Conservation (phyloP, 345 rosid species). For the Melaleuca alternifolia region DNA sequence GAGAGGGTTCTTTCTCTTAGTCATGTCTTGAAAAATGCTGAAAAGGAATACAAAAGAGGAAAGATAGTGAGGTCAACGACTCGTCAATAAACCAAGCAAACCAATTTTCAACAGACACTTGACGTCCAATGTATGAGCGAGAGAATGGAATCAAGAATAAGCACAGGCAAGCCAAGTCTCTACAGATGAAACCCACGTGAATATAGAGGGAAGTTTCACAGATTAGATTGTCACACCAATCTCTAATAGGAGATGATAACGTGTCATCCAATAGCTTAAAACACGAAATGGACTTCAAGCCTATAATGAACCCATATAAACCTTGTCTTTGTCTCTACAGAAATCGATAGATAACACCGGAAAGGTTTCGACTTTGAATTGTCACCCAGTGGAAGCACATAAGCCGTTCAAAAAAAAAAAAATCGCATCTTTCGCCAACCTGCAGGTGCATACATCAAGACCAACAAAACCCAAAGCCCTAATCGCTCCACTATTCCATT, state of each 20-base stretch:
- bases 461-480: not conserved
- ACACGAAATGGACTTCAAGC: not conserved
- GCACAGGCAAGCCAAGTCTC: not conserved
- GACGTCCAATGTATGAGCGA: not conserved
- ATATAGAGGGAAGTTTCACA: not conserved
- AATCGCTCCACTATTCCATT: not conserved
- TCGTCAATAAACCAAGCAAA: not conserved
- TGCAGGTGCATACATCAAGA: not conserved
- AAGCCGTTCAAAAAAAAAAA: not conserved
- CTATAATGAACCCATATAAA: not conserved
- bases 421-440: not conserved
- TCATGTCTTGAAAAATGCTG: slow-evolving; percentile 33
- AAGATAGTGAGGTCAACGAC: not conserved
- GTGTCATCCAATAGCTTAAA: not conserved
- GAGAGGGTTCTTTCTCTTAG: slow-evolving; percentile 64
- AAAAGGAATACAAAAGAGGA: not conserved
- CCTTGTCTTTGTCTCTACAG: not conserved
- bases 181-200: not conserved
- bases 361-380: not conserved
- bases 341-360: not conserved
- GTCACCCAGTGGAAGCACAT: not conserved
- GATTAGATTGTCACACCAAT: not conserved
- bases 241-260: not conserved
- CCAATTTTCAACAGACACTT: not conserved
- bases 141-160: not conserved